Evolutionary conservation across 2,329 filamentous ascomycete genomes (phyloP), one percentile per base, ranked within the genome.

Genomic region (Botryotinia globosa): DNA sequence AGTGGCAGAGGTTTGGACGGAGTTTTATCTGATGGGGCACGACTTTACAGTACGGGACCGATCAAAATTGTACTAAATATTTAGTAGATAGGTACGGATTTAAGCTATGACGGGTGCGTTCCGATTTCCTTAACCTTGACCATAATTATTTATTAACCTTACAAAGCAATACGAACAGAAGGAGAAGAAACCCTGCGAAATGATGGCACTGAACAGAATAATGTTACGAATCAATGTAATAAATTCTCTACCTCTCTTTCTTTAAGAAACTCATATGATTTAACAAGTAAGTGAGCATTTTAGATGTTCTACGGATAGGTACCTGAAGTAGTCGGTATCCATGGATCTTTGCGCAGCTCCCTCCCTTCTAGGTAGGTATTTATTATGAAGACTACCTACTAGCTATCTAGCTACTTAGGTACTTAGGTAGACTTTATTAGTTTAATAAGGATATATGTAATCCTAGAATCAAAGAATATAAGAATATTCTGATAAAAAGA

Each of bases 141-240:
- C 51, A 56, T 29, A 56, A 56, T 56, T 29, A 32, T 32, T 56
- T n/a, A 29, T 29, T 29, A 29, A 39, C 58, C 58, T 71, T 71
- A 71, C 69, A 71, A 71, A 71, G 69, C 69, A 71, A 54, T 34
- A 39, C n/a, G 51, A 56, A 18, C 12, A n/a, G 37, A 61, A 18
- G 34, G 39, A 37, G n/a, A 54, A 16, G 48, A 54, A 54, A 54
- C 16, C 7, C 25, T 54, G 5, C 48, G 48, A 54, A n/a, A 14
- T n/a, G 5, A 54, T 54, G 25, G 48, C 48, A 54, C 25, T 16
- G 48, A n/a, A n/a, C 25, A n/a, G 48, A 16, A 56, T 9, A 9
- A 29, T 29, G n/a, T n/a, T 56, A 29, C n/a, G 14, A 39, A 39
- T 12, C 51, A 29, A 18, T 29, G 4, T n/a, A 56, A 56, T 4